Percentiles rank a stretch among this genome's conserved stretches.
These are phyloP conservation scores for Coemansia sp. DNA, from an alignment of 192 early-diverging fungal genomes.

Conservation along the genomic window DNA sequence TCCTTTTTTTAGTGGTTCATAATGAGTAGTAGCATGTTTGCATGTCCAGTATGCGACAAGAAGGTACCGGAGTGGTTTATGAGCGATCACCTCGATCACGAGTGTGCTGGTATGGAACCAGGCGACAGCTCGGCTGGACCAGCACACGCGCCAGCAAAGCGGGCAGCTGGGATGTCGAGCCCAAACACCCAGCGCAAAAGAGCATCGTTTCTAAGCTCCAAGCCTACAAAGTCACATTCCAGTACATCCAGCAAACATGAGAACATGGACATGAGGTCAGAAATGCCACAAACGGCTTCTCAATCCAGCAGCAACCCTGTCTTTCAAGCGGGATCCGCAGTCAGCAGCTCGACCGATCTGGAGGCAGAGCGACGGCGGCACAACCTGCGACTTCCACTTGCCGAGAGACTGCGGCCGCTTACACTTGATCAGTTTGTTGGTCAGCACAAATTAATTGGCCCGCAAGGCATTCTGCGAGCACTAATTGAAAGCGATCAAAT, in stretches of 20 bases:
- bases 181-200: conserved; percentile 7
- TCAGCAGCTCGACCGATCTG: not conserved
- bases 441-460: conserved; percentile 67
- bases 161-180: conserved; percentile 3
- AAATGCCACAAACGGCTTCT: not conserved
- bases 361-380: conserved; percentile 23
- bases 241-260: not conserved
- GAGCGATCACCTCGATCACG: conserved; percentile 49
- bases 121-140: not conserved
- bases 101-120: conserved; percentile 20
- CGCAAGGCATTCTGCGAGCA: conserved; percentile 59
- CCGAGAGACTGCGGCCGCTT: conserved; percentile 47
- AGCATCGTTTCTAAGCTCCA: not conserved
- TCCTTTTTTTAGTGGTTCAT: not conserved
- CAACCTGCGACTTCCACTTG: conserved; percentile 33
- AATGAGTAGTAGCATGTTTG: conserved; percentile 28
- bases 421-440: conserved; percentile 69
- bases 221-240: not conserved
- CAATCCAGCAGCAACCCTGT: no score
- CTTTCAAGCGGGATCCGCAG: not conserved
- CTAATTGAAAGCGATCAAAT: conserved; percentile 67
- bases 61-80: conserved; percentile 47
- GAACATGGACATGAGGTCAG: not conserved
- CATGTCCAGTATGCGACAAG: conserved; percentile 41
- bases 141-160: conserved; percentile 5